phyloP scores from a whole-genome alignment of 768 basidiomycete species.

The Agrocybe chaxingu region DNA sequence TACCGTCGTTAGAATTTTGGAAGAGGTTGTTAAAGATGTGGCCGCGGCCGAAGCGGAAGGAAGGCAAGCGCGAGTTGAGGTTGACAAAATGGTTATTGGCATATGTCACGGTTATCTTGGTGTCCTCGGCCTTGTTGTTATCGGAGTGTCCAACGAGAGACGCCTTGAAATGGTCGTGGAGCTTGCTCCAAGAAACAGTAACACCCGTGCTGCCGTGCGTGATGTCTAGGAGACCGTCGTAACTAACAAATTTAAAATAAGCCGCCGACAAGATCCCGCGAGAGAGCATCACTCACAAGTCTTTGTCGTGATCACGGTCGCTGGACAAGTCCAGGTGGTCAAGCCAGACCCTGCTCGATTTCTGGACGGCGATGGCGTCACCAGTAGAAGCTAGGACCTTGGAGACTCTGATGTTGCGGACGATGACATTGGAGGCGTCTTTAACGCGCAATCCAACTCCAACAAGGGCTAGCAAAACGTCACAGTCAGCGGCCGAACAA shows the following conservation, averaged over 20 bases:
- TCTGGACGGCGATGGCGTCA: slow-evolving; percentile 43
- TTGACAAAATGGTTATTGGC: slow-evolving; percentile 40
- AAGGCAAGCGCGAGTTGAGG: slow-evolving; percentile 43
- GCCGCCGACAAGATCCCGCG: slow-evolving; percentile 11
- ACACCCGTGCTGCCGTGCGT: slow-evolving; percentile 42
- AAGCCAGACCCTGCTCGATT: slow-evolving; percentile 36
- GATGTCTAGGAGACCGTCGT: slow-evolving; percentile 42
- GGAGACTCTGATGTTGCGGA: slow-evolving; percentile 46
- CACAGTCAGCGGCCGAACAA: neutral
- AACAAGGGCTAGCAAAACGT: slow-evolving; percentile 28
- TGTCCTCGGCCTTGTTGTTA: slow-evolving; percentile 28
- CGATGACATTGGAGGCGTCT: slow-evolving; percentile 41
- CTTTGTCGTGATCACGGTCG: slow-evolving; percentile 43
- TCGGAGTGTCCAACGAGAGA: slow-evolving; percentile 42
- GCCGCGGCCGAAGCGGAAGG: slow-evolving; percentile 43
- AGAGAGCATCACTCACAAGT: neutral
- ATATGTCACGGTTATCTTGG: slow-evolving; percentile 38
- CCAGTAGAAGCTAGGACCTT: slow-evolving; percentile 44
- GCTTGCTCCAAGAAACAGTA: slow-evolving; percentile 37
- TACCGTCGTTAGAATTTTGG: slow-evolving; percentile 40
- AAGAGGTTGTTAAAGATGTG: slow-evolving; percentile 46
- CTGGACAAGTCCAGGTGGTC: slow-evolving; percentile 41
- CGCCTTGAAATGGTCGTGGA: slow-evolving; percentile 44
- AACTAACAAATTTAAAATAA: slow-evolving; percentile 22
- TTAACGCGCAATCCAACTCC: slow-evolving; percentile 45